Percentiles rank a stretch among this genome's conserved stretches.
Conservation (phyloP, 495 filamentous ascomycete genomes). For the Talaromyces nanjingensis region DNA sequence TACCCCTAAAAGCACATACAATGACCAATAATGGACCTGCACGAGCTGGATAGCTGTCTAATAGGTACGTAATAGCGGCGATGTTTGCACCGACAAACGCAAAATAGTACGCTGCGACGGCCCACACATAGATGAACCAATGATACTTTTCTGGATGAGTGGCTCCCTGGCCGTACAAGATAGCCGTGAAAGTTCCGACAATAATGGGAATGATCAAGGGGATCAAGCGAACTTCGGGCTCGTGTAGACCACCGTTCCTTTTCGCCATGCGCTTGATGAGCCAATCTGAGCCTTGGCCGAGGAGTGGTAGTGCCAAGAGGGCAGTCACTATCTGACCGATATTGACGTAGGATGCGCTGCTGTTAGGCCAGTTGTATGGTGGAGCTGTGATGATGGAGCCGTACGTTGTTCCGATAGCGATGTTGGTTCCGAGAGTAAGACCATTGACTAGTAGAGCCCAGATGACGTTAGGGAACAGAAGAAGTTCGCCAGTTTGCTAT, state of each 20-base stretch:
- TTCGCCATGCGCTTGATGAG: slow-evolving; percentile 19
- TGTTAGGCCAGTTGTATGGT: slow-evolving; percentile 29
- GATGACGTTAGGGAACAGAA: slow-evolving; percentile 33
- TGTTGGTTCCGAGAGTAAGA: slow-evolving; percentile 27
- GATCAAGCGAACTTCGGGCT: slow-evolving; percentile 26
- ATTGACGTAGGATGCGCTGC: slow-evolving; percentile 25
- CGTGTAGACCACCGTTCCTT: slow-evolving; percentile 23
- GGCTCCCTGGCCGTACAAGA: slow-evolving; percentile 27
- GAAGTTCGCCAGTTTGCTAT: slow-evolving; percentile 16
- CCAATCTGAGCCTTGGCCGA: slow-evolving; percentile 25
- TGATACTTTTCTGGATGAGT: slow-evolving; percentile 24
- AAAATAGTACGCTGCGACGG: slow-evolving; percentile 28
- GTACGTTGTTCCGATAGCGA: slow-evolving; percentile 33
- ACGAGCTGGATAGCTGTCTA: slow-evolving; percentile 30
- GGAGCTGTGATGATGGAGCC: slow-evolving; percentile 21
- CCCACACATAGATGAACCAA: slow-evolving; percentile 28
- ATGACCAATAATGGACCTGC: slow-evolving; percentile 30
- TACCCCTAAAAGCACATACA: slow-evolving; percentile 32
- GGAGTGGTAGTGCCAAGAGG: slow-evolving; percentile 26
- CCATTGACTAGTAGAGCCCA: slow-evolving; percentile 33
- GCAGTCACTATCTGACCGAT: slow-evolving; percentile 24
- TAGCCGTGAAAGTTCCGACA: slow-evolving; percentile 20
- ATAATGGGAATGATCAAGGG: slow-evolving; percentile 26
- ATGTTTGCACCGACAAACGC: slow-evolving; percentile 32
- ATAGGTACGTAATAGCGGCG: slow-evolving; percentile 29